phyloP scores from a whole-genome alignment of 495 filamentous ascomycete genomes.

The Bathelium albidoporum region DNA sequence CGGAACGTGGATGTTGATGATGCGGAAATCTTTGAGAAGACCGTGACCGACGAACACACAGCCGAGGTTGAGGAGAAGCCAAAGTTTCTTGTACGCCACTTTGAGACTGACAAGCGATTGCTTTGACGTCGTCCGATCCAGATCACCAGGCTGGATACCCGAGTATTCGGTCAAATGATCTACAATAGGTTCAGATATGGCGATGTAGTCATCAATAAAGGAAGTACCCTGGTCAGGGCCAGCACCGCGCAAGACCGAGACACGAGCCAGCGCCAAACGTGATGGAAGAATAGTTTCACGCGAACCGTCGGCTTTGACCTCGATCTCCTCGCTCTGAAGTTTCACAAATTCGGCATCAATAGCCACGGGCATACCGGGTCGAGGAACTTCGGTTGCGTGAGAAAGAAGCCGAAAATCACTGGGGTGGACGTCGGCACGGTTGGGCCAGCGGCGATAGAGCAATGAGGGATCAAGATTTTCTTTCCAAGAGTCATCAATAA shows the following conservation, averaged over 20 bases:
- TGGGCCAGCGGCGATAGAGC: constrained; percentile 62
- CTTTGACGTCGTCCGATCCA: constrained; percentile 59
- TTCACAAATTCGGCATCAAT: constrained; percentile 95
- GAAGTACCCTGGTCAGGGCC: constrained; percentile 67
- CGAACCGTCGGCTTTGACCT: constrained; percentile 83
- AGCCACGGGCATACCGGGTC: constrained; percentile 62
- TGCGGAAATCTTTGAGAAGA: constrained; percentile 86
- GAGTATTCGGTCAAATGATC: constrained; percentile 93
- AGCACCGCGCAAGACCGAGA: constrained; percentile 72
- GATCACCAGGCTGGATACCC: constrained; percentile 73
- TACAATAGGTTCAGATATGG: constrained; percentile 78
- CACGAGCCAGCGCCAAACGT: constrained; percentile 73
- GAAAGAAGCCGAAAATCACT: constrained; percentile 50
- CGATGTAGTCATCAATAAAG: constrained; percentile 97
- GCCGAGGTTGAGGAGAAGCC: constrained; percentile 89
- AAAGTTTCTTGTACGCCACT: constrained; percentile 92
- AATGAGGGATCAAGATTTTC: constrained; percentile 67
- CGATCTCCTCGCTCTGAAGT: constrained; percentile 80
- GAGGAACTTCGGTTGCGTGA: constrained; percentile 53
- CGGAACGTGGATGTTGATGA: constrained; percentile 94
- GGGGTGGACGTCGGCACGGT: constrained; percentile 43
- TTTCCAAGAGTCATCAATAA: constrained; percentile 79
- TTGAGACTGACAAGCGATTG: constrained; percentile 83
- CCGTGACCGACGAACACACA: constrained; percentile 92
- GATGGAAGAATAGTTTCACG: constrained; percentile 76